Evolutionary conservation across 2,329 filamentous ascomycete species (phyloP).

Genomic region (Neoarthrinium moseri): DNA sequence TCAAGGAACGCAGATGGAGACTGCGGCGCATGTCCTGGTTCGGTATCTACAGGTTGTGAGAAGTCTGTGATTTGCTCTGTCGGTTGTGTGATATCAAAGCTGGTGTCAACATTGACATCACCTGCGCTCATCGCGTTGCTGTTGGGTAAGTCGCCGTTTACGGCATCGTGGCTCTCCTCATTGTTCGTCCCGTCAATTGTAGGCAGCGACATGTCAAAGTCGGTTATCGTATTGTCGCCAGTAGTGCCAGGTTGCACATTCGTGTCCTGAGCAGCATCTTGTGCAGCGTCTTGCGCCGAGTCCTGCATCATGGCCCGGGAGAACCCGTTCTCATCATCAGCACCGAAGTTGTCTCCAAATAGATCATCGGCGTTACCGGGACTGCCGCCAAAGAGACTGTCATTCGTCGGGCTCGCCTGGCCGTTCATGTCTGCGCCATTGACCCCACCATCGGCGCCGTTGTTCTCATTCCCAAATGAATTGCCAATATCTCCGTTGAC

Average conservation of each 20-base stretch:
- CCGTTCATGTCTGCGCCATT: constrained; percentile 40
- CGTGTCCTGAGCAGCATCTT: constrained; percentile 29
- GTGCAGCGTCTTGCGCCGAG: constrained; percentile 30
- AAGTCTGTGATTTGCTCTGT: constrained; percentile 16
- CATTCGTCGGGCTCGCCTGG: constrained; percentile 67
- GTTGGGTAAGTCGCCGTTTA: not conserved
- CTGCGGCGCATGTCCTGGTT: constrained; percentile 13
- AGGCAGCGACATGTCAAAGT: constrained; percentile 11
- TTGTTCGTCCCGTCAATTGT: constrained; percentile 6
- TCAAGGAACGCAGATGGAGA: constrained; percentile 13
- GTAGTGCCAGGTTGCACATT: constrained; percentile 17
- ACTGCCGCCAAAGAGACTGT: constrained; percentile 80
- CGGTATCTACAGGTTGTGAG: constrained; percentile 8
- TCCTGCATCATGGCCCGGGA: constrained; percentile 64
- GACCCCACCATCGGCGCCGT: constrained; percentile 15
- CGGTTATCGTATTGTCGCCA: constrained; percentile 33
- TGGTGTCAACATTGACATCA: constrained; percentile 6
- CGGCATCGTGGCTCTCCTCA: not conserved
- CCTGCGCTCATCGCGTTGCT: constrained; percentile 12
- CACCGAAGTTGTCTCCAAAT: constrained; percentile 83
- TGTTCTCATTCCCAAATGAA: constrained; percentile 14
- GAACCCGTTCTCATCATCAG: constrained; percentile 84
- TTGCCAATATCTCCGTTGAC: not conserved
- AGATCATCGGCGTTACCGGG: constrained; percentile 69
- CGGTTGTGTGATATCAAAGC: constrained; percentile 4